phyloP scores from a whole-genome alignment of 169 alveolate species.

The Theileria sp. region DNA sequence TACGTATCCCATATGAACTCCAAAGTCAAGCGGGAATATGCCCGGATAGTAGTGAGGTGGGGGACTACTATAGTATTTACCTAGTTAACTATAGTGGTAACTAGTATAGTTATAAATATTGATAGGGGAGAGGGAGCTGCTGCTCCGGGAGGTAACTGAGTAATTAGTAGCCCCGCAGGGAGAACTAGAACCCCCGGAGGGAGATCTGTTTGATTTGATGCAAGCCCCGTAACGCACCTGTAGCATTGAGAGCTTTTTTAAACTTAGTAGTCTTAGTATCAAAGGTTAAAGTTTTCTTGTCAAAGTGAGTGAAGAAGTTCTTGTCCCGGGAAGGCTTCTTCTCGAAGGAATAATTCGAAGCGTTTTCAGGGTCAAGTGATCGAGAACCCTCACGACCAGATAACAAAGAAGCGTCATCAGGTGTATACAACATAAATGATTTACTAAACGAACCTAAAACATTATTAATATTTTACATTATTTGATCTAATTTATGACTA shows the following conservation, averaged over 20 bases:
- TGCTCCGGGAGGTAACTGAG: too few species aligned
- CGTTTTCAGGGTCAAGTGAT: not conserved
- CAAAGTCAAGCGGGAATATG: too few species aligned
- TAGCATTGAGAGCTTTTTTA: not conserved
- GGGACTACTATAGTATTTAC: too few species aligned
- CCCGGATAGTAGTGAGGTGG: too few species aligned
- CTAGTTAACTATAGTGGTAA: too few species aligned
- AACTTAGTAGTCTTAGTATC: not conserved
- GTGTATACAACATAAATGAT: not conserved
- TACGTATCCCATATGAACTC: too few species aligned
- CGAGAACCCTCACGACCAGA: not conserved
- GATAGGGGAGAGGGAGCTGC: too few species aligned
- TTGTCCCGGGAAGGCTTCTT: not conserved
- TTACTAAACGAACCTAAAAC: not conserved
- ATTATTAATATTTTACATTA: not conserved
- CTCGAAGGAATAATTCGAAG: not conserved
- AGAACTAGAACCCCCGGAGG: too few species aligned
- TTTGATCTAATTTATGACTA: too few species aligned
- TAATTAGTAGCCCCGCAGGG: too few species aligned
- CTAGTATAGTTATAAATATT: too few species aligned
- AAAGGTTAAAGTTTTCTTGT: not conserved
- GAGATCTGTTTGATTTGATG: not conserved
- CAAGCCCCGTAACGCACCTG: not conserved
- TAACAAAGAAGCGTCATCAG: not conserved
- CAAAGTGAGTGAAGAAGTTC: not conserved